Percentiles rank a stretch among this genome's conserved stretches.
Evolutionary conservation across 164 flowering plant species (phyloP).

Genomic region (Vitis amurensis): DNA sequence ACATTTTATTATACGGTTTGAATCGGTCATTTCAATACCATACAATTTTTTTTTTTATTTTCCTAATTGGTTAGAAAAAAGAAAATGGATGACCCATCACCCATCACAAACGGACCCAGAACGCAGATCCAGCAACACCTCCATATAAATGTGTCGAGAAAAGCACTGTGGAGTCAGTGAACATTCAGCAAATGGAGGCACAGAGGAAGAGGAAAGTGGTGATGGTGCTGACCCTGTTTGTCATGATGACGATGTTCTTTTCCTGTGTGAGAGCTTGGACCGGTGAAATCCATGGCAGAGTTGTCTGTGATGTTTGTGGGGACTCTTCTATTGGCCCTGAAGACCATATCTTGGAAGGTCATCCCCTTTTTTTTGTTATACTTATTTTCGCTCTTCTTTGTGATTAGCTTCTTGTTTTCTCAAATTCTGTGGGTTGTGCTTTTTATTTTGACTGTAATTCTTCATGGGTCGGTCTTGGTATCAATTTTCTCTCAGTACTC

Average conservation of each 20-base stretch:
- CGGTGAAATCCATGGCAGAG: constrained; percentile 91
- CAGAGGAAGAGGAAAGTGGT: constrained; percentile 6
- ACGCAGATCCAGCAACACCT: neutral
- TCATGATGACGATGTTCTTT: constrained; percentile 16
- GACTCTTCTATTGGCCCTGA: constrained; percentile 94
- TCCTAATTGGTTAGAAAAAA: neutral
- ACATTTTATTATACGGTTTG: no score
- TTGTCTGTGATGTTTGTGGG: constrained; percentile 92
- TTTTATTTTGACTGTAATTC: neutral
- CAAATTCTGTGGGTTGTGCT: neutral
- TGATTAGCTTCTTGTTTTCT: neutral
- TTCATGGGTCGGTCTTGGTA: constrained; percentile 3
- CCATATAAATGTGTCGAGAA: neutral
- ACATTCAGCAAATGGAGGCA: constrained; percentile 19
- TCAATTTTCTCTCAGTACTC: neutral
- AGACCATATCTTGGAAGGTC: constrained; percentile 89
- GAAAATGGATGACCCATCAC: neutral
- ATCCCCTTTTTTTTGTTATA: neutral
- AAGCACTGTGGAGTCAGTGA: neutral
- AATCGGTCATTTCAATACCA: no score
- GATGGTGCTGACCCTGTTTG: constrained; percentile 11
- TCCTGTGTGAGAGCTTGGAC: constrained; percentile 66
- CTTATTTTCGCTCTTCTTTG: neutral
- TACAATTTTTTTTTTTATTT: no score
- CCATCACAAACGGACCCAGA: neutral